phyloP scores from a whole-genome alignment of 495 filamentous ascomycete species.

The Stereocaulon alpinum region DNA sequence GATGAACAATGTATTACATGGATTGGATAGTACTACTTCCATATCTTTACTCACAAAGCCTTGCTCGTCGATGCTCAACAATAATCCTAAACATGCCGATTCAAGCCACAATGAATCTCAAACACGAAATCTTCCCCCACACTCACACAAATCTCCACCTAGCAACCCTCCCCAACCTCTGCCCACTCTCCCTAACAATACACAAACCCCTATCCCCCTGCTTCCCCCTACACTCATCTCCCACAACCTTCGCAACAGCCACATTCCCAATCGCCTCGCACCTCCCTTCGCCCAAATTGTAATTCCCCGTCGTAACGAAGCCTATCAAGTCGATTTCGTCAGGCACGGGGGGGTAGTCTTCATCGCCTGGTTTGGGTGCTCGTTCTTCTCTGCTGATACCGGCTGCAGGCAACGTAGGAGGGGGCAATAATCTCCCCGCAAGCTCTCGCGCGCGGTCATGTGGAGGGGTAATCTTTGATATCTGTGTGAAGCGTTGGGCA shows the following conservation, averaged over 20 bases:
- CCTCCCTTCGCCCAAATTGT: conserved; percentile 65
- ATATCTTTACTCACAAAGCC: no score
- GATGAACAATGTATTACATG: no score
- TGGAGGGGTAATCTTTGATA: conserved; percentile 3
- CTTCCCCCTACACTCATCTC: conserved; percentile 15
- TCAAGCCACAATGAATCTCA: no score
- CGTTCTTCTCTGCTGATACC: not conserved
- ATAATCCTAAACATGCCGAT: no score
- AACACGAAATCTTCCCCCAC: not conserved
- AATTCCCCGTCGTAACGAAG: conserved; percentile 83
- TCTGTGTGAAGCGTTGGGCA: no score
- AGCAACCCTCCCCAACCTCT: conserved; percentile 64
- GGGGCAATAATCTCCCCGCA: conserved; percentile 35
- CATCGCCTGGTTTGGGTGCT: conserved; percentile 31
- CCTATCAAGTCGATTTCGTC: conserved; percentile 72
- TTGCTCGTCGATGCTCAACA: no score
- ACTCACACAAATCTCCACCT: conserved; percentile 56
- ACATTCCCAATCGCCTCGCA: conserved; percentile 68
- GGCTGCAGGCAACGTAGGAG: conserved; percentile 16
- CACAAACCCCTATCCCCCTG: conserved; percentile 43
- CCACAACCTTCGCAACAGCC: conserved; percentile 45
- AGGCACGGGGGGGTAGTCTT: conserved; percentile 56
- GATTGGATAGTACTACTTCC: no score
- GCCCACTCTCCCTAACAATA: conserved; percentile 71
- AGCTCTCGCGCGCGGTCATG: conserved; percentile 25